These are phyloP conservation scores for Trichoderma orchidacearum DNA, from an alignment of 495 filamentous ascomycete species.

Conservation along the genomic window DNA sequence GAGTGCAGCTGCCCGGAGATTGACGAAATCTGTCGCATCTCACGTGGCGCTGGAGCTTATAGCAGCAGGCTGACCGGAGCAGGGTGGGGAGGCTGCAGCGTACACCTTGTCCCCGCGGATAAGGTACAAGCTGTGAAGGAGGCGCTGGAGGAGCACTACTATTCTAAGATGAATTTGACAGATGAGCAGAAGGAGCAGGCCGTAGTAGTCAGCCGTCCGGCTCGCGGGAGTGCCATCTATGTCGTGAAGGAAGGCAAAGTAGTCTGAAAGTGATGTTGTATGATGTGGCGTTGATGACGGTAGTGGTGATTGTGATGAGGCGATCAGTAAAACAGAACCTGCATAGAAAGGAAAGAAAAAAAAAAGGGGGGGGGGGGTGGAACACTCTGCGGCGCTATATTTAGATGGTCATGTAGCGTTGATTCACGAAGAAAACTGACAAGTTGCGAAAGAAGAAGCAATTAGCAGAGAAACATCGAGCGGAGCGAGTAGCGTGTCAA, in stretches of 20 bases:
- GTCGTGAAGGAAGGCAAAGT: slow-evolving; percentile 12
- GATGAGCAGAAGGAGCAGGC: slow-evolving; percentile 63
- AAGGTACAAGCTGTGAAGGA: slow-evolving; percentile 71
- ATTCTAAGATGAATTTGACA: slow-evolving; percentile 59
- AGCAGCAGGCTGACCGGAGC: slow-evolving; percentile 85
- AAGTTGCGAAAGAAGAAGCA: too few relatives aligned
- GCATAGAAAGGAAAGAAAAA: too few relatives aligned
- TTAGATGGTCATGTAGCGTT: too few relatives aligned
- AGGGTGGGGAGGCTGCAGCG: slow-evolving; percentile 92
- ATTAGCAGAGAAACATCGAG: too few relatives aligned
- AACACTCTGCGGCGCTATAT: too few relatives aligned
- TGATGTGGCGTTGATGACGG: too few relatives aligned
- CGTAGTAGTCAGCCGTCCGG: slow-evolving; percentile 82
- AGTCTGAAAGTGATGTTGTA: too few relatives aligned
- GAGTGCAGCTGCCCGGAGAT: slow-evolving; percentile 86
- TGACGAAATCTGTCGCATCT: slow-evolving; percentile 73
- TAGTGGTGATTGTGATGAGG: too few relatives aligned
- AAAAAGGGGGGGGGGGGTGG: too few relatives aligned
- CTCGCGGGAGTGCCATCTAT: slow-evolving; percentile 49
- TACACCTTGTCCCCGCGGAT: slow-evolving; percentile 79
- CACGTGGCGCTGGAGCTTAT: slow-evolving; percentile 61
- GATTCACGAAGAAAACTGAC: too few relatives aligned
- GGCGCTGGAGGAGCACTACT: slow-evolving; percentile 72
- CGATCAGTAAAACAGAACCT: too few relatives aligned
- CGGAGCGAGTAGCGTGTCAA: too few relatives aligned